Evolutionary conservation across 768 basidiomycete genomes (phyloP), one percentile per base, ranked within the genome.

Genomic region (Piloderma croceum): DNA sequence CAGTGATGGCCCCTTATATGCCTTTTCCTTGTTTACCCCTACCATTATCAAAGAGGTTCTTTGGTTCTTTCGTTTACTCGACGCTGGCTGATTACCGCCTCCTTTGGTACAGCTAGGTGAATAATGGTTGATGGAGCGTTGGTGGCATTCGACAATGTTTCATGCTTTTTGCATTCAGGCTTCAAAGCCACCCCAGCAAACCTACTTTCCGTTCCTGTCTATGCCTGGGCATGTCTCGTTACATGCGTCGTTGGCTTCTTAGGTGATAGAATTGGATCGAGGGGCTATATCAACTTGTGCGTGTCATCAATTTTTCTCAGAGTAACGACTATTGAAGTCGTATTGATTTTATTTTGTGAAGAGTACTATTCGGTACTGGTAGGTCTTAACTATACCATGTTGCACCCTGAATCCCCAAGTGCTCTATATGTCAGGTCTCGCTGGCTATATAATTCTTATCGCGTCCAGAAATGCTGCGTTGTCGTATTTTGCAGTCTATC

Each of bases 151-250:
- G 13, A 35, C 19, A 13, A 22, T 11, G n/a, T 24, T 44, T 31
- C 24, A 12, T 45, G 17, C 9, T 40, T 19, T 11, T 17, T 43
- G 9, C 31, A 41, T 24, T 31, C 42, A 74, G 81, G 80, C 3
- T 83, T 72, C 62, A 58, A 62, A 27, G 76, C 82, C 9, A 86
- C 81, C 2, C 58, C 66, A 19, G 83, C 85, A 2, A 88, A 89
- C 52, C 57, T 89, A 9, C 65, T 90, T 12, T 83, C 82, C 1
- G 83, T 88, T 3, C 85, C 86, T 2, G 81, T 87, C 21, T 88
- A 88, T 52, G 74, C 70, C 5, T 84, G 81, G 74, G 77, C 79
- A 15, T 83, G 83, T 49, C 56, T 83, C 25, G 63, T 83, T 51
- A 88, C 86, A 4, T 70, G 74, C 45, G 42, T 64, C 23, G 62